Percentiles rank a stretch among this genome's conserved stretches.
phyloP scores from a whole-genome alignment of 805 yeast genomes.

The Yueomyces sp. region DNA sequence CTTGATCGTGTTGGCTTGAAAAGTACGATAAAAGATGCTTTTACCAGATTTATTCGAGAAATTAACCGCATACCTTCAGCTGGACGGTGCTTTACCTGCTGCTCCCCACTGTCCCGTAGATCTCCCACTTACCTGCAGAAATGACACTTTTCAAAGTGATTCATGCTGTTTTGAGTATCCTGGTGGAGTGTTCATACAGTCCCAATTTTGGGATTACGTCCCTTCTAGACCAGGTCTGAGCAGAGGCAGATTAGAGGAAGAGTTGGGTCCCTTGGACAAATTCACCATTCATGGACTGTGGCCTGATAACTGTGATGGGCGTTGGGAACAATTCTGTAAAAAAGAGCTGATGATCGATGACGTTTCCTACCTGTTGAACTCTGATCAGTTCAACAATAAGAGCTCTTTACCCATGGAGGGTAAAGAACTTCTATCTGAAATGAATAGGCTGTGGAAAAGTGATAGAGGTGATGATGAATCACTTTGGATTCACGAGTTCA shows the following conservation, averaged over 20 bases:
- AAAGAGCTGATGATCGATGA: constrained; percentile 38
- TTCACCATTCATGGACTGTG: constrained; percentile 81
- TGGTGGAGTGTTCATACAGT: constrained; percentile 69
- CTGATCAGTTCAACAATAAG: constrained; percentile 9
- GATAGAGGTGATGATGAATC: constrained; percentile 51
- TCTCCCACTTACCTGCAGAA: constrained; percentile 48
- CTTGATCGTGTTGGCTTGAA: too few species aligned
- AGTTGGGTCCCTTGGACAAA: constrained; percentile 50
- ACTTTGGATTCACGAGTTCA: constrained; percentile 85
- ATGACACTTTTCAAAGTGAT: constrained; percentile 39
- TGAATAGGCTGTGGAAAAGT: constrained; percentile 62
- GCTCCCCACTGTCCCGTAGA: constrained; percentile 36
- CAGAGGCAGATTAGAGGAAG: constrained; percentile 14
- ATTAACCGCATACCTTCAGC: background rate
- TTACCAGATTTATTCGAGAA: too few species aligned
- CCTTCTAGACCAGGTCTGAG: constrained; percentile 32
- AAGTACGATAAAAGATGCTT: too few species aligned
- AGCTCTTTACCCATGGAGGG: constrained; percentile 27
- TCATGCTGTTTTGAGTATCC: constrained; percentile 79
- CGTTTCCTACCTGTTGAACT: constrained; percentile 32
- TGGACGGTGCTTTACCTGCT: background rate
- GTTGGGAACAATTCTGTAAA: constrained; percentile 71
- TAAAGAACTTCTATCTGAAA: constrained; percentile 37
- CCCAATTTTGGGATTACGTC: constrained; percentile 87
- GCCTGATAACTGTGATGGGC: constrained; percentile 83